Percentiles rank a stretch among this genome's conserved stretches.
These are phyloP conservation scores for Fusarium sp. DNA, from an alignment of 2,329 filamentous ascomycete genomes.

Conservation along the genomic window DNA sequence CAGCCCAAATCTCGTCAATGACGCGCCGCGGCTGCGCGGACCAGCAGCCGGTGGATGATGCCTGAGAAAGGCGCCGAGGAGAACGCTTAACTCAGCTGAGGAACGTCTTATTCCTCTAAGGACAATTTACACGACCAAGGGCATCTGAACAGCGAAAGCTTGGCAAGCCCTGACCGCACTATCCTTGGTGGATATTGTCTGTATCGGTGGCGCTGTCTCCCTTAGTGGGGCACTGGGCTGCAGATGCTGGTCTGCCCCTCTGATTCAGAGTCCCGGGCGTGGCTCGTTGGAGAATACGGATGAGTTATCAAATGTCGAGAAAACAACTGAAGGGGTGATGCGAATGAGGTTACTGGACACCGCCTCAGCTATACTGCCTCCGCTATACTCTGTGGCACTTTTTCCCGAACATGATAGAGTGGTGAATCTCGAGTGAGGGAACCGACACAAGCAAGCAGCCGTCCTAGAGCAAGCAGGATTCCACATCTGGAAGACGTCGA, in stretches of 20 bases:
- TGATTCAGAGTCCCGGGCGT: conserved; percentile 43
- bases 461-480: conserved; percentile 24
- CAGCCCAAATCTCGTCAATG: conserved; percentile 38
- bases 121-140: conserved; percentile 25
- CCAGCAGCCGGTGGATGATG: conserved; percentile 36
- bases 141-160: conserved; percentile 37
- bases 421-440: conserved; percentile 41
- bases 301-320: conserved; percentile 33
- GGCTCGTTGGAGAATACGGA: conserved; percentile 6
- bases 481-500: conserved; percentile 29
- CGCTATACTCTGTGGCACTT: conserved; percentile 21
- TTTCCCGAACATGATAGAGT: conserved; percentile 14
- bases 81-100: conserved; percentile 47
- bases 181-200: conserved; percentile 34
- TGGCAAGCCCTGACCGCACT: conserved; percentile 43
- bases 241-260: conserved; percentile 36
- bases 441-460: conserved; percentile 19
- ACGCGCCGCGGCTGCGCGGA: conserved; percentile 34
- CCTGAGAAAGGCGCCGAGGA: conserved; percentile 35
- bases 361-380: conserved; percentile 11
- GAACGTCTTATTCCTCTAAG: conserved; percentile 30
- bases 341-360: conserved; percentile 20
- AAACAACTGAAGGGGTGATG: conserved; percentile 22
- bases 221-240: conserved; percentile 41
- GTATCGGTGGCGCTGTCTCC: conserved; percentile 32